Conservation (phyloP, 345 rosid genomes). For the Stellera chamaejasme region DNA sequence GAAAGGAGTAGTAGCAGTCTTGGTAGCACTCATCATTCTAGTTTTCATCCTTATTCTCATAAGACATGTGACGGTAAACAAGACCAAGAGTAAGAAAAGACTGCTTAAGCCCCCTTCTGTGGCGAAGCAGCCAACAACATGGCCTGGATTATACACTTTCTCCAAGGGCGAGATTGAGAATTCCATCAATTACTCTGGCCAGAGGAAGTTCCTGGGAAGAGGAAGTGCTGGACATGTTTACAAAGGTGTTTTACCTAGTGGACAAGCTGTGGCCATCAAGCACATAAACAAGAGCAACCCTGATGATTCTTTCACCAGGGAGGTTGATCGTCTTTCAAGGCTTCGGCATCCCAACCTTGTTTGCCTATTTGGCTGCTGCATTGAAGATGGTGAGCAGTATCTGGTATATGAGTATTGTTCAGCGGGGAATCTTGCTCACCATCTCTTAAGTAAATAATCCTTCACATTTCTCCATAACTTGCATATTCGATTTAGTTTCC, state of each 20-base stretch:
- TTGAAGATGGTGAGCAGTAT: conserved; percentile 43
- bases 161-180: conserved; percentile 51
- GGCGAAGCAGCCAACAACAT: conserved; percentile 16
- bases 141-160: conserved; percentile 46
- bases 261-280: conserved; percentile 51
- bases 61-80: conserved; percentile 21
- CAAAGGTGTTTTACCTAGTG: conserved; percentile 54
- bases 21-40: conserved; percentile 18
- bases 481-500: not conserved
- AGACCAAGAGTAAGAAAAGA: conserved; percentile 4
- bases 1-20: conserved; percentile 19
- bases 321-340: conserved; percentile 54
- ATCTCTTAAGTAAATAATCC: conserved; percentile 36
- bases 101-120: conserved; percentile 11
- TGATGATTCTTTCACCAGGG: conserved; percentile 37
- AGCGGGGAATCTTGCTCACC: conserved; percentile 49
- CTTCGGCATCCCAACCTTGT: conserved; percentile 56
- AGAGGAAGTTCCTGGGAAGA: conserved; percentile 28
- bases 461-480: not conserved
- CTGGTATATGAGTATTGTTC: conserved; percentile 57
- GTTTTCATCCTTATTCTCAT: conserved; percentile 25
- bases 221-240: conserved; percentile 60
- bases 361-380: conserved; percentile 48
- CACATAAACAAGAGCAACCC: conserved; percentile 31
- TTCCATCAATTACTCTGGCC: conserved; percentile 30